phyloP scores from a whole-genome alignment of 2,329 filamentous ascomycete species.

The Pseudogymnoascus sp. region DNA sequence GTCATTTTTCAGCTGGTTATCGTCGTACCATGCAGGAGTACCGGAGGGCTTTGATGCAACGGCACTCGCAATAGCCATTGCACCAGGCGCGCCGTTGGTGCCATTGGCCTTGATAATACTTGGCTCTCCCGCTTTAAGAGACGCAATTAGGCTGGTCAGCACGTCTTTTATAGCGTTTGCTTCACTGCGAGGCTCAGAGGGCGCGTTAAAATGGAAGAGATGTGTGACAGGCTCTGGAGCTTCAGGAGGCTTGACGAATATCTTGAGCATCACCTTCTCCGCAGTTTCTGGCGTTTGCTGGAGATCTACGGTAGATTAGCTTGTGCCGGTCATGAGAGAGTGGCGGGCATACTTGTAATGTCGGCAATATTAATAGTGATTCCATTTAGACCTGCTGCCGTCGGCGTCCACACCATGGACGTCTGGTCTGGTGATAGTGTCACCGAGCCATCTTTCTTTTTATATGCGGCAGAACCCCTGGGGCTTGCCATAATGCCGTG shows the following conservation, averaged over 20 bases:
- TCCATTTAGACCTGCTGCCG: constrained; percentile 48
- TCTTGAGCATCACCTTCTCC: constrained; percentile 87
- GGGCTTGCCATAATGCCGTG: constrained; percentile 44
- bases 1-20: constrained; percentile 67
- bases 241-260: constrained; percentile 64
- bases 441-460: constrained; percentile 89
- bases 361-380: constrained; percentile 64
- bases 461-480: constrained; percentile 68
- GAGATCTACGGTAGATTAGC: constrained; percentile 52
- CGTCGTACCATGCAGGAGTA: constrained; percentile 62
- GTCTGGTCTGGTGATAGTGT: constrained; percentile 65
- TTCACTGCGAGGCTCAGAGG: constrained; percentile 66
- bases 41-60: constrained; percentile 44
- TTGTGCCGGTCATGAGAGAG: constrained; percentile 13
- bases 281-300: constrained; percentile 88
- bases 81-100: constrained; percentile 47
- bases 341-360: constrained; percentile 63
- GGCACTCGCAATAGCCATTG: constrained; percentile 72
- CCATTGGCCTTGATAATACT: constrained; percentile 40
- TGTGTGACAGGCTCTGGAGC: constrained; percentile 58
- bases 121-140: constrained; percentile 50
- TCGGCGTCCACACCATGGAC: constrained; percentile 74
- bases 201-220: constrained; percentile 82
- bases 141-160: constrained; percentile 68
- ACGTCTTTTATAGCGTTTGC: constrained; percentile 78